Evolutionary conservation across 768 basidiomycete genomes (phyloP), one percentile per base, ranked within the genome.

Genomic region (Cystobasidium onofrii): DNA sequence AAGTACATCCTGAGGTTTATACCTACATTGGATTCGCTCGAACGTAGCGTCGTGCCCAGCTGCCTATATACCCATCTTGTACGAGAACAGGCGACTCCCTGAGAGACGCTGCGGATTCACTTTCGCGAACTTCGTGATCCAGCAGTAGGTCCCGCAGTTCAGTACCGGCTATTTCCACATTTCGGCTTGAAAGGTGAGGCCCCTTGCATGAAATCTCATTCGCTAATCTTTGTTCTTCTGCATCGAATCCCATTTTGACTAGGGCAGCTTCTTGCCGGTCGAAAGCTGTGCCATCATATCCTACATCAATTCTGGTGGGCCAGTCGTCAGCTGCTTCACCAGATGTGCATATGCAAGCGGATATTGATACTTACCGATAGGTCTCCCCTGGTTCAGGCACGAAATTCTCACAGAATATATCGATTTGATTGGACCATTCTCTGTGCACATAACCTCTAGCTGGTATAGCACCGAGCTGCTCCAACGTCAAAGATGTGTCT

Each of bases 201-300:
- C 33, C 69, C 17, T 20, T 34, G 3, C 7, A 33, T 20, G 33
- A 20, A 15, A 60, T 10, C 3, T 34, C 34, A 39, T 71, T 55
- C 4, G 29, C 31, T 39, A 7, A 36, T 25, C 55, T 52, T 39
- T 71, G 69, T 20, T 31, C 69, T 17, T 54, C 23, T 9, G 69
- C 69, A 60, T 71, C 69, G 20, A 10, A 27, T 4, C 54, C 36
- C 6, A 71, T 27, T 27, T 71, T 34, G 27, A 43, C 65, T 23
- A 33, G 20, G 12, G 55, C 50, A 25, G 69, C 69, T 23, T 36
- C 43, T 61, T 60, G 33, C 55, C 69, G 9, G 33, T 33, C 33
- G 25, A 71, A 71, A 9, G 55, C 4, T 10, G 69, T 71, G 15
- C 33, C 69, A 44, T 71, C 69, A 55, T 71, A 71, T 10, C 69